Percentiles rank a stretch among this genome's conserved stretches.
Conservation (phyloP, 1,284 basidiomycete genomes). For the Rhodotorula sp. region DNA sequence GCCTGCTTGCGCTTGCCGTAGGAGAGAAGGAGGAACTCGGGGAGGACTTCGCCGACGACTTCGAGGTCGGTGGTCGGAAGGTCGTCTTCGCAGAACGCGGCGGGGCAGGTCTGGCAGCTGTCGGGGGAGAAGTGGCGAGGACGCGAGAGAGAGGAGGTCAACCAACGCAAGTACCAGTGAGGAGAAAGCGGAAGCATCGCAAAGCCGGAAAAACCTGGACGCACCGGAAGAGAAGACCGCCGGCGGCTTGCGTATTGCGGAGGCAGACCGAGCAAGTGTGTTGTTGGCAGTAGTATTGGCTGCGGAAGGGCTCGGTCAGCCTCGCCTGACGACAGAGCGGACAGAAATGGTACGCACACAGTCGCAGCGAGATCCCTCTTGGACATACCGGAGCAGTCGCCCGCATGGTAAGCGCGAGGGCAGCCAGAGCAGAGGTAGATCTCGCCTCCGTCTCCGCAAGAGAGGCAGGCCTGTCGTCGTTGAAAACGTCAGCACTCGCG, state of each 20-base stretch:
- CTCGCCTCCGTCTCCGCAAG: constrained; percentile 62
- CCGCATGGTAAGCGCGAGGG: constrained; percentile 24
- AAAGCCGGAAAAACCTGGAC: not conserved
- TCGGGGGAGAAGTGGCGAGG: not conserved
- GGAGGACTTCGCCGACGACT: constrained; percentile 58
- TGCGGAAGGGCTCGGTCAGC: not conserved
- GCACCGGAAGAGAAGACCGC: constrained; percentile 44
- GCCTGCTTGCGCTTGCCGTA: constrained; percentile 19
- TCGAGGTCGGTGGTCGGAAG: constrained; percentile 55
- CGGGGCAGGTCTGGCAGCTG: constrained; percentile 25
- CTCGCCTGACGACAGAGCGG: not conserved
- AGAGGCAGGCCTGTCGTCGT: constrained; percentile 56
- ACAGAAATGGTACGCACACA: not conserved
- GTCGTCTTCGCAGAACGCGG: constrained; percentile 63
- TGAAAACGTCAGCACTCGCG: constrained; percentile 35
- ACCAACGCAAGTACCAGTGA: no score
- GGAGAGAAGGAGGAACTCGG: constrained; percentile 53
- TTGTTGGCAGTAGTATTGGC: constrained; percentile 53
- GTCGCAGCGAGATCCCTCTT: constrained; percentile 7
- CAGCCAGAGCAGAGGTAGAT: constrained; percentile 53
- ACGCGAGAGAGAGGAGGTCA: no score
- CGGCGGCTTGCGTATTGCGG: constrained; percentile 54
- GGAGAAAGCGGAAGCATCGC: not conserved
- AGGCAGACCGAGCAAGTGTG: constrained; percentile 56
- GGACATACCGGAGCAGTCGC: constrained; percentile 10